phyloP scores from a whole-genome alignment of 2,329 filamentous ascomycete genomes.

The Trichothecium roseum region DNA sequence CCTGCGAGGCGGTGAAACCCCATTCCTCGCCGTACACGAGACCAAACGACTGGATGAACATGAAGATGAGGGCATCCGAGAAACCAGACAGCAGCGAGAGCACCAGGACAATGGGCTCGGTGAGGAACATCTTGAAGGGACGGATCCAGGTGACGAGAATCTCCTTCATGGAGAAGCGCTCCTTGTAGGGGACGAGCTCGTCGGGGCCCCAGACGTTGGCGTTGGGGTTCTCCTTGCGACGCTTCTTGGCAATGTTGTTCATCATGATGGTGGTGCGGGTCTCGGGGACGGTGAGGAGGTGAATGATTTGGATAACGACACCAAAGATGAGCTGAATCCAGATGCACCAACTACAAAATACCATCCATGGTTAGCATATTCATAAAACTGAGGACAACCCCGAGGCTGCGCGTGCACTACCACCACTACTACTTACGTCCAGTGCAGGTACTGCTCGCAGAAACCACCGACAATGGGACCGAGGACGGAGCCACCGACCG shows the following conservation, averaged over 20 bases:
- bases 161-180: constrained; percentile 49
- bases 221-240: constrained; percentile 38
- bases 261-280: constrained; percentile 69
- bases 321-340: constrained; percentile 82
- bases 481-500: constrained; percentile 65
- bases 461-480: constrained; percentile 75
- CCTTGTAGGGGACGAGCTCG: constrained; percentile 52
- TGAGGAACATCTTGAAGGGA: constrained; percentile 63
- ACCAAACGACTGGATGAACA: constrained; percentile 62
- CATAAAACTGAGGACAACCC: too few species aligned
- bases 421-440: constrained; percentile 43
- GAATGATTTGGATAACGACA: constrained; percentile 54
- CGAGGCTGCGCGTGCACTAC: too few species aligned
- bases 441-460: constrained; percentile 53
- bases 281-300: constrained; percentile 64
- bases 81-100: constrained; percentile 64
- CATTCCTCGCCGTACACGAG: constrained; percentile 62
- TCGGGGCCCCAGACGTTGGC: constrained; percentile 62
- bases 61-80: constrained; percentile 67
- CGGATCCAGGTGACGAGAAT: constrained; percentile 47
- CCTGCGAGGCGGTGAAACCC: constrained; percentile 44
- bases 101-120: constrained; percentile 62
- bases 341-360: constrained; percentile 51
- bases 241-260: constrained; percentile 67
- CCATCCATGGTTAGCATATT: too few species aligned